Base-by-base conservation (phyloP, 768 basidiomycete genomes). In the Termitomyces sp. region DNA sequence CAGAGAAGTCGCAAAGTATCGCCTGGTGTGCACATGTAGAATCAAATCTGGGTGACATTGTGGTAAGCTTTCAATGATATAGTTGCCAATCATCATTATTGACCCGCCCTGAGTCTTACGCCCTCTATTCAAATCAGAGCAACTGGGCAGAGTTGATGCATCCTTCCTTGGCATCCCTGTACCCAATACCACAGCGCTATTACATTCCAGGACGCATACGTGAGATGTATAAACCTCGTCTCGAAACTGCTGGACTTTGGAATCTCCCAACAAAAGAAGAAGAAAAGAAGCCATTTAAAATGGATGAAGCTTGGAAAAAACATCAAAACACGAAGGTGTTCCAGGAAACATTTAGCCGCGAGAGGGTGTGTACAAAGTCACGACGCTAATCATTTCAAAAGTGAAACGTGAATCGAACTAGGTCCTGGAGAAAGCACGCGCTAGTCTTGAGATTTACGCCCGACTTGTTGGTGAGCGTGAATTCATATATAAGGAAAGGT, bases 21-120 rank as follows among this genome's bases (percentile, higher is more conserved):
- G 89, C 89, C 1, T 86, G 89, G 79, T 73, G 72, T 39, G 78
- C 85, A 1, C 88, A 91, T 64, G 68, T 83, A 7, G 85, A 88
- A 57, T 70, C 83, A 7, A 76, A 82, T 52, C 67, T 91, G 22
- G 89, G 88, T 10, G 83, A 89, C 63, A 67, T 93, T 13, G 76
- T 88, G 49, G 91, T 92, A 67, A 65, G 86, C 76, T 18, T 3
- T 11, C 32, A 35, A 7, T 27, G 18, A 25, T n/a, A 42, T 11
- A 32, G 11, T 32, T 33, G 16, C 18, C 20, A 27, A 7, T 29
- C 0, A 29, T 9, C 1, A 27, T n/a, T 3, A 15, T n/a, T 45
- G 2, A 43, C 35, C 33, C 36, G 12, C 22, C 15, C 3, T 58
- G 46, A 92, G 90, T 79, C 81, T 32, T 77, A 88, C 62, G 75